Evolutionary conservation across 768 basidiomycete species (phyloP).

Genomic region (Hortiboletus campestris): DNA sequence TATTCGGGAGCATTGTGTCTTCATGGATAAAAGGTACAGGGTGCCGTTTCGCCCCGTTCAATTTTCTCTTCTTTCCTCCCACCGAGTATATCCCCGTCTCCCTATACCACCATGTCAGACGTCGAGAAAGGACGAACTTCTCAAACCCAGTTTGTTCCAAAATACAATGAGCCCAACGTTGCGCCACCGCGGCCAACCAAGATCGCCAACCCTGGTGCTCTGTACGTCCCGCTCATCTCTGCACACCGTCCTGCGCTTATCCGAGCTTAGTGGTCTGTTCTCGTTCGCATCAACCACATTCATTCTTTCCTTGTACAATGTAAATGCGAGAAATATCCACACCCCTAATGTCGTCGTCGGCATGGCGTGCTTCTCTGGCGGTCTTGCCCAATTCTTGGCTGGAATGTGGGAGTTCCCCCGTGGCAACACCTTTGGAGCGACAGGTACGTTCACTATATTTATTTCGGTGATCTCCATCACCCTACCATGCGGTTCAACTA

Average conservation of each 20-base stretch:
- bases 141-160: conserved; percentile 19
- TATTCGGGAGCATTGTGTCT: conserved; percentile 15
- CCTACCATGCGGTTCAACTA: background rate
- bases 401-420: conserved; percentile 86
- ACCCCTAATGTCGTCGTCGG: conserved; percentile 74
- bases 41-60: background rate
- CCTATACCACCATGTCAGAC: conserved; percentile 32
- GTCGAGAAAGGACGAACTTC: conserved; percentile 31
- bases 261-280: conserved; percentile 59
- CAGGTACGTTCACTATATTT: conserved; percentile 45
- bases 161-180: conserved; percentile 19
- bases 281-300: conserved; percentile 84
- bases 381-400: conserved; percentile 80
- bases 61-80: background rate
- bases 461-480: background rate
- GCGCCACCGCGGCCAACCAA: conserved; percentile 30
- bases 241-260: background rate
- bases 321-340: conserved; percentile 49
- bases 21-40: conserved; percentile 18
- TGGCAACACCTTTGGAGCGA: conserved; percentile 69
- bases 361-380: conserved; percentile 84
- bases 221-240: conserved; percentile 21
- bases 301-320: conserved; percentile 74
- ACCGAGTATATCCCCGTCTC: background rate
- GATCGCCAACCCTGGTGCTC: conserved; percentile 56